Conservation (phyloP, 805 yeast genomes). For the Lipomyces spencermartinsiae region DNA sequence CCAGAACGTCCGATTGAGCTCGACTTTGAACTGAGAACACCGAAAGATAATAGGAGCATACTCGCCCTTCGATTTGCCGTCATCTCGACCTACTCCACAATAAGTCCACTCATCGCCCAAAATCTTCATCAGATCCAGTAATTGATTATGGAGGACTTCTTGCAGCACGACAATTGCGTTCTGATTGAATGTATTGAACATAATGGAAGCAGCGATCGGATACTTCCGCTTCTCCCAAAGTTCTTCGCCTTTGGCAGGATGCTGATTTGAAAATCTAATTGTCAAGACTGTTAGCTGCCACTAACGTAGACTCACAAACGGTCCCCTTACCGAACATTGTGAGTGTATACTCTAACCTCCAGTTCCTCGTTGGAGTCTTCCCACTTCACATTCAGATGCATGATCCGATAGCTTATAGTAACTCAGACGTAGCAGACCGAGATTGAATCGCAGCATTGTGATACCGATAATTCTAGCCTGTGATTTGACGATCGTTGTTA, state of each 20-base stretch:
- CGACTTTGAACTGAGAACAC: slow-evolving; percentile 48
- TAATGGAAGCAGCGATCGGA: slow-evolving; percentile 51
- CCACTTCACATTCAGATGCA: slow-evolving; percentile 26
- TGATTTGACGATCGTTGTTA: not conserved
- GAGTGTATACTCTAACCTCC: slow-evolving; percentile 29
- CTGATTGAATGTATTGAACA: slow-evolving; percentile 46
- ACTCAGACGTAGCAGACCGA: not conserved
- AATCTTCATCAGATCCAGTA: slow-evolving; percentile 51
- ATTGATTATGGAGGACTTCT: slow-evolving; percentile 56
- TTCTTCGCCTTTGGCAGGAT: slow-evolving; percentile 47
- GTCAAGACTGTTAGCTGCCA: not conserved
- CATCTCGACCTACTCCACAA: slow-evolving; percentile 59
- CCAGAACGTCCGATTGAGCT: slow-evolving; percentile 58
- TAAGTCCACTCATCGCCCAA: slow-evolving; percentile 53
- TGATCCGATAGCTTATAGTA: not conserved
- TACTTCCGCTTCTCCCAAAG: slow-evolving; percentile 54
- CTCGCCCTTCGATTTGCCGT: slow-evolving; percentile 59
- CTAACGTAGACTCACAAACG: not conserved
- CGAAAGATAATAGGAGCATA: slow-evolving; percentile 57
- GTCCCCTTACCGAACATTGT: slow-evolving; percentile 28
- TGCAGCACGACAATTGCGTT: slow-evolving; percentile 56
- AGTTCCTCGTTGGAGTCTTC: slow-evolving; percentile 25
- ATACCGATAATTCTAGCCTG: not conserved
- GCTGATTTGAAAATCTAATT: slow-evolving; percentile 41
- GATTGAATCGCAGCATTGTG: not conserved